Percentiles rank a stretch among this genome's conserved stretches.
Evolutionary conservation across 2,329 filamentous ascomycete genomes (phyloP).

Genomic region (Talaromyces sp.): DNA sequence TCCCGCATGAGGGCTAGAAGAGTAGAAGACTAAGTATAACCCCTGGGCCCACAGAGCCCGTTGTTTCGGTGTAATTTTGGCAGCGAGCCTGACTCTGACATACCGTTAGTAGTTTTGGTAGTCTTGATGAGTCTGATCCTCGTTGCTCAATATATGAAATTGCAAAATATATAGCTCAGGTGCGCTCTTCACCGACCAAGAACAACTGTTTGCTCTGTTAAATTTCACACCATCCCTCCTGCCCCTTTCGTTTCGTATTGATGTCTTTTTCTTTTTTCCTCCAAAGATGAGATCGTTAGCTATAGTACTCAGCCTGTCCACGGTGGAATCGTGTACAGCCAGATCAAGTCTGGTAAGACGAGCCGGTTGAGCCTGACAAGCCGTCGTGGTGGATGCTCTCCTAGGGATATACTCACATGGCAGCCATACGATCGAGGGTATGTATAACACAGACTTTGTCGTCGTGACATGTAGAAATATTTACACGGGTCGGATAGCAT

Average conservation of each 20-base stretch:
- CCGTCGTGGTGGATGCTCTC: not conserved
- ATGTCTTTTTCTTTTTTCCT: not conserved
- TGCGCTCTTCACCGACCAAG: conserved; percentile 1
- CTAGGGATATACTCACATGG: not conserved
- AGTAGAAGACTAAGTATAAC: not conserved
- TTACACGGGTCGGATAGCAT: not conserved
- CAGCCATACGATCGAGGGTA: not conserved
- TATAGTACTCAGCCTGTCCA: not conserved
- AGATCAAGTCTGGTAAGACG: not conserved
- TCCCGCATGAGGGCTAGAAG: not conserved
- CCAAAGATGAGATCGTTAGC: not conserved
- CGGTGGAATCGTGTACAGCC: not conserved
- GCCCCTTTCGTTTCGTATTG: not conserved
- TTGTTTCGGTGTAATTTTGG: not conserved
- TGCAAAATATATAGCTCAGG: conserved; percentile 6
- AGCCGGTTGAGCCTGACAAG: not conserved
- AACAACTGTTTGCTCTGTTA: not conserved
- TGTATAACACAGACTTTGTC: not conserved
- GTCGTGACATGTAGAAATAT: not conserved
- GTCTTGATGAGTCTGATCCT: conserved; percentile 5
- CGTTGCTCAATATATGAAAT: not conserved
- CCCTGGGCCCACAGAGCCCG: not conserved
- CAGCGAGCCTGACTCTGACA: not conserved
- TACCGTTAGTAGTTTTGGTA: not conserved
- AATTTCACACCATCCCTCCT: not conserved